These are phyloP conservation scores for Parietichytrium sp. DNA, from an alignment of 108 stramenopile genomes.

Conservation along the genomic window DNA sequence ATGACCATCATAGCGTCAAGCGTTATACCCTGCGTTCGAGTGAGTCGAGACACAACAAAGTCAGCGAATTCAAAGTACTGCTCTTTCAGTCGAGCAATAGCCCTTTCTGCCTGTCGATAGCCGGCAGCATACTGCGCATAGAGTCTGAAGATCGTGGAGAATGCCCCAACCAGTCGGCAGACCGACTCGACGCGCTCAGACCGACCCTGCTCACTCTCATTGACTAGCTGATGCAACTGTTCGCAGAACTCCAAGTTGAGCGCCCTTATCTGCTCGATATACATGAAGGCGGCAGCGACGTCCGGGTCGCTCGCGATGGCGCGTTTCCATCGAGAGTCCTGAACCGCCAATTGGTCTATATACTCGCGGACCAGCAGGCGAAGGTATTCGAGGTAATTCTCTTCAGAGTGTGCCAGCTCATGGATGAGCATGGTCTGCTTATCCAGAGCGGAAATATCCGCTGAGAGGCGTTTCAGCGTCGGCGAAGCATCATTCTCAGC, in stretches of 20 bases:
- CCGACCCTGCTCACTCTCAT: no score
- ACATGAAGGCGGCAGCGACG: not conserved
- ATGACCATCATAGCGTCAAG: slow-evolving; percentile 7
- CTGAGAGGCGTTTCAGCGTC: no score
- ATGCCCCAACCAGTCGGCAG: not conserved
- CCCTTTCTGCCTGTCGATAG: not conserved
- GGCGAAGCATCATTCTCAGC: no score
- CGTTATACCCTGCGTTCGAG: not conserved
- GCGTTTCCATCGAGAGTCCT: slow-evolving; percentile 17
- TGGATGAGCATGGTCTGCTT: no score
- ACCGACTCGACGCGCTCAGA: not conserved
- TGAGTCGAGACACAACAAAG: not conserved
- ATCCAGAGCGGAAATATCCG: no score
- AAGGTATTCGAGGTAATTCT: not conserved
- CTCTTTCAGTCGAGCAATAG: not conserved
- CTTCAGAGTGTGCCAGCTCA: slow-evolving; percentile 16
- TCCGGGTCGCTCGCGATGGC: not conserved
- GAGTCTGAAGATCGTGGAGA: slow-evolving; percentile 14
- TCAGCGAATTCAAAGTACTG: not conserved
- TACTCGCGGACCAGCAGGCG: not conserved
- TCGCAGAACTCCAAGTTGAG: not conserved
- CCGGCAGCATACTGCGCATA: not conserved
- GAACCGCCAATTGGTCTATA: not conserved
- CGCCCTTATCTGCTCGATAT: not conserved
- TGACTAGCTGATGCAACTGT: no score